A percentile compares a stretch with the other conserved stretches of the same genome.
Conservation (phyloP, 164 flowering plant genomes). For the Vitis riparia region DNA sequence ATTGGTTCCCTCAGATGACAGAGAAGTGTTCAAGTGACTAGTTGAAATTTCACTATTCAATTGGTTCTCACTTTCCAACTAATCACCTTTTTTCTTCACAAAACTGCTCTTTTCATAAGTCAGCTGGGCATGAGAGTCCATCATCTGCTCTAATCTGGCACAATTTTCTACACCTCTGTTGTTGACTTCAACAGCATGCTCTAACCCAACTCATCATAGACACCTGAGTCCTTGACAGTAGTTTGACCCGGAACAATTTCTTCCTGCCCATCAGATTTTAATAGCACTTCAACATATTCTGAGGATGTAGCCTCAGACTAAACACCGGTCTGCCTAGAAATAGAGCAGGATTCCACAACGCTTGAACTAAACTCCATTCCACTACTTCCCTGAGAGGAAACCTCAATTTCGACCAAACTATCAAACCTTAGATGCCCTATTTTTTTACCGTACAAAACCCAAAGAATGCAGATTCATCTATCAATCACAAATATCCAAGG, state of each 20-base stretch:
- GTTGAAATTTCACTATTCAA: too few species aligned
- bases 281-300: too few species aligned
- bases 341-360: constrained; percentile 7
- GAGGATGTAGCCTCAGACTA: constrained; percentile 46
- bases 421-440: constrained; percentile 61
- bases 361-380: constrained; percentile 34
- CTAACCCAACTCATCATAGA: constrained; percentile 38
- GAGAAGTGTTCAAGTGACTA: too few species aligned
- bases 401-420: constrained; percentile 54
- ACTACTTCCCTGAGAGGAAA: constrained; percentile 45
- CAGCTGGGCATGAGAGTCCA: constrained; percentile 1
- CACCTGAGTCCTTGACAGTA: constrained; percentile 13
- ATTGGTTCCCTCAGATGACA: too few species aligned
- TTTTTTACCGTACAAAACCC: too few species aligned
- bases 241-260: too few species aligned
- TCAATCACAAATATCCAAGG: too few species aligned
- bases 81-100: too few species aligned
- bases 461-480: too few species aligned
- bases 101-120: too few species aligned
- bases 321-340: constrained; percentile 66
- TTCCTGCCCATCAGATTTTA: too few species aligned
- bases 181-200: constrained; percentile 15
- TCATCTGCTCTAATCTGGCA: constrained; percentile 9
- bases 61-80: too few species aligned
- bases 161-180: constrained; percentile 2